These are phyloP conservation scores for Fomitopsis palustris DNA, from an alignment of 1,284 basidiomycete genomes.

Conservation along the genomic window DNA sequence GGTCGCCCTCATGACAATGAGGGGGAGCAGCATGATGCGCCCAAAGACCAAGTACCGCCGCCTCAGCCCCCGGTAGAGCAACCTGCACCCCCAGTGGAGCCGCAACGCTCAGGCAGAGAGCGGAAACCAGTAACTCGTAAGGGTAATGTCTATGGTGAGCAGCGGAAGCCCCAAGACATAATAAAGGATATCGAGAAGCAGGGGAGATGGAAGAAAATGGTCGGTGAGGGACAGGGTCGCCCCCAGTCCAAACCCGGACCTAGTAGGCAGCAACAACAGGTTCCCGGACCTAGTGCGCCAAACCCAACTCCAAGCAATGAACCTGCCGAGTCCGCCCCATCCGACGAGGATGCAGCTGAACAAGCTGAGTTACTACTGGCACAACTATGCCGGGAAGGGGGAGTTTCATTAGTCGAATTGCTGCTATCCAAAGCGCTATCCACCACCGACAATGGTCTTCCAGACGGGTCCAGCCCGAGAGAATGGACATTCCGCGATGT, in stretches of 20 bases:
- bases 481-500: slow-evolving; percentile 16
- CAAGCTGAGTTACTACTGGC: slow-evolving; percentile 3
- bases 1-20: slow-evolving; percentile 3
- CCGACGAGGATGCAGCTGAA: not conserved
- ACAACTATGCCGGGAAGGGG: slow-evolving; percentile 9
- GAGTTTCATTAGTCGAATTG: slow-evolving; percentile 2
- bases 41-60: not conserved
- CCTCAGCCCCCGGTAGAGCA: not conserved
- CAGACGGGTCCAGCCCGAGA: slow-evolving; percentile 1
- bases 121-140: slow-evolving; percentile 1
- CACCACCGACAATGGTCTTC: not conserved
- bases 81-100: not conserved
- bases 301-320: not conserved
- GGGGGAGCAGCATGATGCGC: not conserved
- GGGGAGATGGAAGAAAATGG: slow-evolving; percentile 4
- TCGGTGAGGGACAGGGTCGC: slow-evolving; percentile 4
- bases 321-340: not conserved
- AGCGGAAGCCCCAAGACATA: slow-evolving; percentile 4
- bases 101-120: not conserved
- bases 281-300: slow-evolving; percentile 4
- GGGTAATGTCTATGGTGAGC: slow-evolving; percentile 8
- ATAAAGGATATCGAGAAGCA: slow-evolving; percentile 7
- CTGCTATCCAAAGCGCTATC: not conserved
- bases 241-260: not conserved
- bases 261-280: not conserved